Evolutionary conservation across 305 asterid genomes (phyloP), one percentile per base, ranked within the genome.

Genomic region (Solanum hybrid): DNA sequence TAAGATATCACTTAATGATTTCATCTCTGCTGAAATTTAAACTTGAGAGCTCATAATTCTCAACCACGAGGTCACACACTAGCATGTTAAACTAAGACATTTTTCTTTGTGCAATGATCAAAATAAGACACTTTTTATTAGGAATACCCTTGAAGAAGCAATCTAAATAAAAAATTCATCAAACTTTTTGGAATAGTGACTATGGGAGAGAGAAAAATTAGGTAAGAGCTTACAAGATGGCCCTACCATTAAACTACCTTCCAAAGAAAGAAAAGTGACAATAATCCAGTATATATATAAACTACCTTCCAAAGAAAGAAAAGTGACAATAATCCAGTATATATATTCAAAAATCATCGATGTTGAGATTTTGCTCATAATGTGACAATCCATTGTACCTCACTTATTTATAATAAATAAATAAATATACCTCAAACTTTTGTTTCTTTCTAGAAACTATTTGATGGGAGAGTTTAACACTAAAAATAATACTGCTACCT

Each of bases 131-230:
- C 7, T 18, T 37, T 86, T 18, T 35, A 24, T 35, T 34, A 82
- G 75, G 87, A 89, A 57, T 82, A 88, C 84, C 88, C 90, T 87
- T 18, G 37, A 92, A 91, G 93, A 92, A 89, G 92, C 87, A 87
- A 89, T 75, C 37, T 89, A 67, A 40, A 57, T 71, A 86, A 11
- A 87, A 26, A 35, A 13, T 40, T 71, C 69, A 71, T 35, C 20
- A 26, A 40, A 71, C 8, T 26, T 31, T 18, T 5, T 71, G 22
- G 61, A 42, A 76, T 89, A 87, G 79, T 75, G 42, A 77, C 36
- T 28, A 82, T 82, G 37, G 18, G 73, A 42, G 31, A 14, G 87
- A 82, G 39, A 9, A 16, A 67, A 67, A 39, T 24, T 51, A 33
- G 6, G 67, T 37, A 37, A 80, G 51, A 46, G 40, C 18, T 46